These are phyloP conservation scores for Amphicarpaea edgeworthii DNA, from an alignment of 306 rosid genomes.

Conservation along the genomic window DNA sequence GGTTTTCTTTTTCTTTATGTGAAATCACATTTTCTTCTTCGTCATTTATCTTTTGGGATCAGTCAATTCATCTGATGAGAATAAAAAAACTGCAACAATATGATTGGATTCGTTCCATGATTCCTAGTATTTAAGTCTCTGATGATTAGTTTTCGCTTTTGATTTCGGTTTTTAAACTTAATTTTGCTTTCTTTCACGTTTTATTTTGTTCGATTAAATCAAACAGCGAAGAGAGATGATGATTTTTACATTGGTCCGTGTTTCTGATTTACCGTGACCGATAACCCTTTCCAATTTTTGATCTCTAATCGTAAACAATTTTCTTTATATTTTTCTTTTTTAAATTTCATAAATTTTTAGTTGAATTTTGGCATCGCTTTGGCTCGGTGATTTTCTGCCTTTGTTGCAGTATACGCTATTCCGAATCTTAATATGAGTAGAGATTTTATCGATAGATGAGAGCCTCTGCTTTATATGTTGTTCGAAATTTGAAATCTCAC, in stretches of 20 bases:
- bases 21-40: no score
- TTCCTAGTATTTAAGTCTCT: constrained; percentile 89
- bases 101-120: constrained; percentile 78
- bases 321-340: rapidly evolving
- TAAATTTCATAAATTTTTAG: not conserved
- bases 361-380: rapidly evolving
- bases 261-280: constrained; percentile 79
- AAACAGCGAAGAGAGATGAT: constrained; percentile 55
- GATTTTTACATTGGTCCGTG: constrained; percentile 74
- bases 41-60: no score
- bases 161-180: not conserved
- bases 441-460: constrained; percentile 50
- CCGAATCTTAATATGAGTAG: constrained; percentile 57
- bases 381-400: constrained; percentile 81
- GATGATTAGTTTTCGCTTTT: constrained; percentile 50
- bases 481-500: not conserved
- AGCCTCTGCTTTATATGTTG: not conserved
- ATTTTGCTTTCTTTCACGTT: no score
- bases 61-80: constrained; percentile 85
- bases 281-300: constrained; percentile 62
- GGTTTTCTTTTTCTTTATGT: no score
- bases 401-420: constrained; percentile 81
- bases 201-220: not conserved
- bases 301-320: constrained; percentile 40
- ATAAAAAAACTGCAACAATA: constrained; percentile 87